Evolutionary conservation across 2,329 filamentous ascomycete species (phyloP), one percentile per base, ranked within the genome.

Genomic region (Hymenoscyphus salicellus): DNA sequence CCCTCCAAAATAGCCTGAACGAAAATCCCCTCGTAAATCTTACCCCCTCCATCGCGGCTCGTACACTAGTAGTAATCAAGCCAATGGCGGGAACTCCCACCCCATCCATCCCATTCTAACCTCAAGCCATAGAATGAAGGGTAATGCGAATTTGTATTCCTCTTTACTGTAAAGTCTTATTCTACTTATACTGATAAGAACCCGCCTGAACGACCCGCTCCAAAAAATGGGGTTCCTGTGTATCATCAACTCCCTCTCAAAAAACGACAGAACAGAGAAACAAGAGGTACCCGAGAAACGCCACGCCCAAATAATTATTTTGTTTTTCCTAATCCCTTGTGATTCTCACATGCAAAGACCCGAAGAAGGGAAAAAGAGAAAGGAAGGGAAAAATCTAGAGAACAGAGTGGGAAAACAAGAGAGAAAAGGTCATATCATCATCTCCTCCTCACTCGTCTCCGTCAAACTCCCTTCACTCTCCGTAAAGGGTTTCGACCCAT

Each of bases 361-460:
- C 55, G 33, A 60, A 58, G 30, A 60, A 56, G n/a, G 3, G 33
- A 36, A 23, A 52, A 52, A 52, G 46, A 20, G 23, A 26, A 14
- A 8, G 4, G 26, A 8, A 52, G 46, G 26, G 10, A 52, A 30
- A 41, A 55, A 38, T 65, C 64, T 38, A 38, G 14, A 38, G 36
- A 5, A 14, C 33, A 14, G 16, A n/a, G n/a, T n/a, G n/a, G n/a
- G n/a, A 30, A 30, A 6, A 30, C 3, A 30, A 30, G 36, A 38
- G 36, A 38, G 46, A 10, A 52, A 38, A 32, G 58, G 30, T 65
- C 64, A 71, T 63, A 67, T 58, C 23, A 69, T 67, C 67, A 69
- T 69, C 60, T 71, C 69, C 59, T 71, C 70, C 55, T 72, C 70
- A 49, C 70, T 71, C 58, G 66, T 70, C 49, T 70, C 68, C 16